These are phyloP conservation scores for Arachis hypogaea DNA, from an alignment of 306 rosid genomes.

Conservation along the genomic window DNA sequence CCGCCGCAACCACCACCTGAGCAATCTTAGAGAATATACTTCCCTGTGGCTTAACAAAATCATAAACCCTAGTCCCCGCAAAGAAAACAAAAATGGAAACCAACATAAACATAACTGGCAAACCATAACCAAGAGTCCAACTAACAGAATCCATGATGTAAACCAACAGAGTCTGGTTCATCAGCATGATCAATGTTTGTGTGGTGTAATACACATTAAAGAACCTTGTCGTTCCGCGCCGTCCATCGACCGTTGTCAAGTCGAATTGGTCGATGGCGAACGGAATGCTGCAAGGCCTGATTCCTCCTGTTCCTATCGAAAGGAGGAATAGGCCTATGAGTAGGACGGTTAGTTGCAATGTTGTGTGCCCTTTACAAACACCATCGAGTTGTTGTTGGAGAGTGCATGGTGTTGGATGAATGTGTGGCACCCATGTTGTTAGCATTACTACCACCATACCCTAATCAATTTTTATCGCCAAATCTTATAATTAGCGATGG, in stretches of 20 bases:
- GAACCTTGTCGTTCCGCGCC: constrained; percentile 48
- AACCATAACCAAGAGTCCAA: constrained; percentile 60
- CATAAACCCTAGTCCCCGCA: constrained; percentile 44
- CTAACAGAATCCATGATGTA: constrained; percentile 57
- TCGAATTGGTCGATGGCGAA: constrained; percentile 67
- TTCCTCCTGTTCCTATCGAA: constrained; percentile 61
- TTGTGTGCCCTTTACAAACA: constrained; percentile 39
- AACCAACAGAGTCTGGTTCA: constrained; percentile 47
- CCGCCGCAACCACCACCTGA: constrained; percentile 56
- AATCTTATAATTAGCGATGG: too few relatives aligned
- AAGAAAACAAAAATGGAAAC: constrained; percentile 51
- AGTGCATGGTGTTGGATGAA: constrained; percentile 58
- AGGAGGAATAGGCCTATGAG: constrained; percentile 42
- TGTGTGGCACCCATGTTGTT: constrained; percentile 50
- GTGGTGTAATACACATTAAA: constrained; percentile 52
- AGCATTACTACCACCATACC: constrained; percentile 57
- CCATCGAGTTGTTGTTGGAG: constrained; percentile 4
- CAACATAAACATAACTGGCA: constrained; percentile 51
- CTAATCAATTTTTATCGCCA: constrained; percentile 3
- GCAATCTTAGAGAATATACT: constrained; percentile 45
- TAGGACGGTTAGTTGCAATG: constrained; percentile 38
- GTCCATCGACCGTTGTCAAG: constrained; percentile 48
- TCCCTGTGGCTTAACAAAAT: constrained; percentile 47
- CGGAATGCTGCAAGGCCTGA: constrained; percentile 61
- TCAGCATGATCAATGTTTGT: constrained; percentile 35